Evolutionary conservation across 805 yeast species (phyloP), one percentile per base, ranked within the genome.

Genomic region (Teunomyces panamensis): DNA sequence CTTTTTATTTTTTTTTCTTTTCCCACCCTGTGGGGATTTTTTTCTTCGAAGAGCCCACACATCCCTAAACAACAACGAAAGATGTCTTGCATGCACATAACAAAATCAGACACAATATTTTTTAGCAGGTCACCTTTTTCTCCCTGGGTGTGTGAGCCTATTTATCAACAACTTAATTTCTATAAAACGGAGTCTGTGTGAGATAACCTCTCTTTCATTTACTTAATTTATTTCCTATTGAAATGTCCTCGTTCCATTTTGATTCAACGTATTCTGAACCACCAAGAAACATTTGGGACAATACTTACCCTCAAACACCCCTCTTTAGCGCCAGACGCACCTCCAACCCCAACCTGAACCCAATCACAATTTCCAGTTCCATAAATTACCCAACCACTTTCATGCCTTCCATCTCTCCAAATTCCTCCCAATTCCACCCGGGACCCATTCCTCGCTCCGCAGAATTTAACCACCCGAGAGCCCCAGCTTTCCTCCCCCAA

Each of bases 91-190:
- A 32, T 32, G 34, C 34, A 32, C 34, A 32, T 32, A 37, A 37
- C 27, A 26, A 37, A 37, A 37, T 37, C 30, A 37, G 39, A 36
- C 41, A 24, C 41, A 37, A 26, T 37, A 37, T 37, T 37, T 37
- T 37, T 37, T 37, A 37, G 30, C 41, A 37, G 41, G 41, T 37
- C 41, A 37, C 41, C 7, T 37, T 37, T 37, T 37, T 37, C 41
- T 37, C 28, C 41, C 14, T 24, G 9, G 14, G 7, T 32, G 39
- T 20, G 39, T 35, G 39, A 35, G 39, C 39, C 26, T 35, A 35
- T 35, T 35, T 35, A 35, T 16, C 39, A 10, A 35, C 39, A 35
- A 35, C 39, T 35, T 17, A 16, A 13, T n/a, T 37, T 37, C 27
- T 37, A 37, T 24, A 37, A 37, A 37, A 37, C 29, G 41, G 41